Evolutionary conservation across 768 basidiomycete species (phyloP).

Genomic region (Lentinula raphanica): DNA sequence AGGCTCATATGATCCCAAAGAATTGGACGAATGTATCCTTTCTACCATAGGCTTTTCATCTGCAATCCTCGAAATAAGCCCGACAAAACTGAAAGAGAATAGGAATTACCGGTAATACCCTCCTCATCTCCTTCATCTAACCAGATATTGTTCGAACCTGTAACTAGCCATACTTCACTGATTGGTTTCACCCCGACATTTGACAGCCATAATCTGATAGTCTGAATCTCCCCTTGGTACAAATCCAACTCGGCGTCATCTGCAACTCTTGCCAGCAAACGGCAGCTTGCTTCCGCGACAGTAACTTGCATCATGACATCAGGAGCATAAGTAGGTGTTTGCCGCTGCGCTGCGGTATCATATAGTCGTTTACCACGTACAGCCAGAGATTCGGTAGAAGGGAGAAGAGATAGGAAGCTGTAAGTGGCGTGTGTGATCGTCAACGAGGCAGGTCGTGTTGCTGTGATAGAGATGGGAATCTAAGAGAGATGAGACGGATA

Average conservation of each 20-base stretch:
- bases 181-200: slow-evolving; percentile 63
- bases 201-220: slow-evolving; percentile 50
- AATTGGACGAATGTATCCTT: slow-evolving; percentile 45
- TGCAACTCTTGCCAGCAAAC: slow-evolving; percentile 53
- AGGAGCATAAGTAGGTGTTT: slow-evolving; percentile 64
- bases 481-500: slow-evolving; percentile 15
- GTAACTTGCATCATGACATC: slow-evolving; percentile 57
- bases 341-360: slow-evolving; percentile 65
- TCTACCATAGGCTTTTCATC: slow-evolving; percentile 24
- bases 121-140: slow-evolving; percentile 26
- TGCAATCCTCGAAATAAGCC: slow-evolving; percentile 1
- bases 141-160: slow-evolving; percentile 57
- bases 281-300: slow-evolving; percentile 61
- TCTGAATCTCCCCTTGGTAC: slow-evolving; percentile 63
- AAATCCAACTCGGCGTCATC: slow-evolving; percentile 49
- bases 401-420: slow-evolving; percentile 69
- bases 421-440: slow-evolving; percentile 55
- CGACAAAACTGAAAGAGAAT: background rate
- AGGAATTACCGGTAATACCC: slow-evolving; percentile 7
- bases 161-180: slow-evolving; percentile 66
- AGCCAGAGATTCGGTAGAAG: slow-evolving; percentile 59
- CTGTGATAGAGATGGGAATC: slow-evolving; percentile 63
- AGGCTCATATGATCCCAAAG: slow-evolving; percentile 43
- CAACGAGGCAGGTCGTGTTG: slow-evolving; percentile 45
- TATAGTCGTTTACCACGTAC: slow-evolving; percentile 74